Conservation (phyloP, 148 eudicot species). For the Nyssa sinensis region DNA sequence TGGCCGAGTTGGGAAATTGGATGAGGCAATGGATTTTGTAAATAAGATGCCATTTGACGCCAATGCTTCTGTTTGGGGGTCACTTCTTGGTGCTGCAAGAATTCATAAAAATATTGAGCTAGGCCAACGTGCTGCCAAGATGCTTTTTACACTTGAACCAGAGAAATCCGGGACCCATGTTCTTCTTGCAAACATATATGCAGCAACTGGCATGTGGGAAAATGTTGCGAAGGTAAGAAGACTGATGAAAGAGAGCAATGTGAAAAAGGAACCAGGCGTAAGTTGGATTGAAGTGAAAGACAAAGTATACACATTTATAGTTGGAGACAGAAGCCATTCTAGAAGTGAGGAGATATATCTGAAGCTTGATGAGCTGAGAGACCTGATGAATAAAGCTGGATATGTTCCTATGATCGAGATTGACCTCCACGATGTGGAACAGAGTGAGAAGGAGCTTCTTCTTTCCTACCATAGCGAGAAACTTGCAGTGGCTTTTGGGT, state of each 20-base stretch:
- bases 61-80: conserved; percentile 68
- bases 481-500: conserved; percentile 36
- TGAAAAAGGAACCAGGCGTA: conserved; percentile 78
- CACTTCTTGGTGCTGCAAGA: conserved; percentile 72
- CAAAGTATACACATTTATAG: conserved; percentile 49
- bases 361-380: conserved; percentile 54
- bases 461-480: conserved; percentile 52
- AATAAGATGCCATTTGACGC: conserved; percentile 69
- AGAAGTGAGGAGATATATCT: conserved; percentile 44
- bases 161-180: conserved; percentile 68
- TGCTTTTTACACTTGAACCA: conserved; percentile 28
- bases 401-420: conserved; percentile 60
- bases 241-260: conserved; percentile 53
- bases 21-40: conserved; percentile 50
- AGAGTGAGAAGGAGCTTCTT: conserved; percentile 56
- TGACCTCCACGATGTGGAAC: conserved; percentile 64
- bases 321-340: neutral
- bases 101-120: conserved; percentile 62
- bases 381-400: conserved; percentile 54
- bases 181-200: conserved; percentile 70
- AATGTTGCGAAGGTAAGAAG: conserved; percentile 54
- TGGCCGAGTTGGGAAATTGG: conserved; percentile 27
- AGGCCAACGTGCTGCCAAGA: conserved; percentile 56
- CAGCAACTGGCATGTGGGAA: conserved; percentile 71
- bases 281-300: conserved; percentile 75